These are phyloP conservation scores for Vaccinium corymbosum DNA, from an alignment of 148 eudicot species.

Conservation along the genomic window DNA sequence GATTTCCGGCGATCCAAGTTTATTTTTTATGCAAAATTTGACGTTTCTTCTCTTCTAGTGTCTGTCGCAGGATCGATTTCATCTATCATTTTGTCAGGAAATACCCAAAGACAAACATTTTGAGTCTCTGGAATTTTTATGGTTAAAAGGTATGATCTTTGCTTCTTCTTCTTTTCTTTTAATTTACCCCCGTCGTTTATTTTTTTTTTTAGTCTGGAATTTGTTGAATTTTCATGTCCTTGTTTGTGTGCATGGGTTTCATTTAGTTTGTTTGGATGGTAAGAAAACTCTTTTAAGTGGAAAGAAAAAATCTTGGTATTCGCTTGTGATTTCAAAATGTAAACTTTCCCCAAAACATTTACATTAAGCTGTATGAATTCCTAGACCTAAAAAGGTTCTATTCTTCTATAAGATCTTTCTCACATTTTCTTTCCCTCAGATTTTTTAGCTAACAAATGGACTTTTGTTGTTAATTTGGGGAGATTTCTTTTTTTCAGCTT, in stretches of 20 bases:
- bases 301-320: not conserved
- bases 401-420: not conserved
- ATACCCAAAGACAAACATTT: not conserved
- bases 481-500: not conserved
- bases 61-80: not conserved
- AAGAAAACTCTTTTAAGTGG: not conserved
- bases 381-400: not conserved
- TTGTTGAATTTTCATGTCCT: constrained; percentile 4
- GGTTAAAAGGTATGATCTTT: constrained; percentile 18
- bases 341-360: not conserved
- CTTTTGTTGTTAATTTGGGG: not conserved
- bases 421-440: not conserved
- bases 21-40: constrained; percentile 17
- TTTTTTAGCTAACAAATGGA: not conserved
- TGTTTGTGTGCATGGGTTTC: constrained; percentile 1
- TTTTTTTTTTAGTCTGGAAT: not conserved
- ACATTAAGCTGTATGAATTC: not conserved
- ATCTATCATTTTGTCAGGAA: not conserved
- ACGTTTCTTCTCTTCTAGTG: constrained; percentile 21
- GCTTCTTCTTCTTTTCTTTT: not conserved
- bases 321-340: not conserved
- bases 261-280: not conserved
- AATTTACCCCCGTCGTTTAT: not conserved
- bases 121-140: constrained; percentile 10
- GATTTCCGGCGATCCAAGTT: constrained; percentile 19